Percentiles rank a stretch among this genome's conserved stretches.
These are phyloP conservation scores for Lepidium africanum DNA, from an alignment of 345 rosid species.

Conservation along the genomic window DNA sequence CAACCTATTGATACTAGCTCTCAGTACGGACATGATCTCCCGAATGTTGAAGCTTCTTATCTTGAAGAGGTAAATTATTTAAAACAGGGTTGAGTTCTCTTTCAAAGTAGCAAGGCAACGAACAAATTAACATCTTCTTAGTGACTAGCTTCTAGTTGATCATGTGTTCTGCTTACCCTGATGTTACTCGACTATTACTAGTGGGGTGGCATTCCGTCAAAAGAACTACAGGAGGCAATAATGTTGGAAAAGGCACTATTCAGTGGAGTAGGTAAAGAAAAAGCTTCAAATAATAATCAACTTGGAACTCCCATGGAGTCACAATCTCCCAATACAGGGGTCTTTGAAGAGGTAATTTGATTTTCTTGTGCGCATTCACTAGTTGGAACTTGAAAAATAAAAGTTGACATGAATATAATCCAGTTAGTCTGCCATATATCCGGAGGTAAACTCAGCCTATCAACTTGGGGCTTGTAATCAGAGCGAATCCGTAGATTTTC, in stretches of 20 bases:
- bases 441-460: neutral
- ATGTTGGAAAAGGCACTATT: slow-evolving; percentile 57
- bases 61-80: slow-evolving; percentile 32
- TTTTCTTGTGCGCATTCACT: neutral
- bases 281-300: slow-evolving; percentile 14
- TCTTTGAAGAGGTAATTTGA: slow-evolving; percentile 10
- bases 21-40: slow-evolving; percentile 17
- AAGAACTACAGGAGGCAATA: slow-evolving; percentile 60
- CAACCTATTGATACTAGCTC: slow-evolving; percentile 24
- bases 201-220: slow-evolving; percentile 62
- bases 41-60: slow-evolving; percentile 24
- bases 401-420: neutral
- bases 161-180: neutral
- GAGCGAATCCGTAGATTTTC: neutral
- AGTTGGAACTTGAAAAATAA: neutral
- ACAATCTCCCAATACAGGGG: neutral
- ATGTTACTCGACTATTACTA: slow-evolving; percentile 21
- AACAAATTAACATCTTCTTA: neutral
- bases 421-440: neutral
- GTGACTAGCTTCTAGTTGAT: neutral
- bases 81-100: neutral
- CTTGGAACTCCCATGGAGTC: neutral
- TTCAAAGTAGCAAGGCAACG: neutral
- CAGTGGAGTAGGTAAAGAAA: slow-evolving; percentile 31
- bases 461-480: neutral